A percentile compares a stretch with the other conserved stretches of the same genome.
These are phyloP conservation scores for Agaricus subrufescens DNA, from an alignment of 768 basidiomycete species.

Conservation along the genomic window DNA sequence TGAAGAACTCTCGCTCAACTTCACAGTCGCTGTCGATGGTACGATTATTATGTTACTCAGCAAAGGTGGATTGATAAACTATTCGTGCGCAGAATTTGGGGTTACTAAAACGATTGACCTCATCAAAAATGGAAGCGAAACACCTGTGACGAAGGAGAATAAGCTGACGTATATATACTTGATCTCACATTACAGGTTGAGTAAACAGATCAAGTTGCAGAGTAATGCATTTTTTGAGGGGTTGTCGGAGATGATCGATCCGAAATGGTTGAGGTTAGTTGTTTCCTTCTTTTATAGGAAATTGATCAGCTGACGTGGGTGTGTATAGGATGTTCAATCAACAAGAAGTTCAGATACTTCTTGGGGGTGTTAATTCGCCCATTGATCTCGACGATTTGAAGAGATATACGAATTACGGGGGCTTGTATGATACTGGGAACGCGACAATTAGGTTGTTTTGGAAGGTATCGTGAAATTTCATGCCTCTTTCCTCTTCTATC, in stretches of 20 bases:
- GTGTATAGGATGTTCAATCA: constrained; percentile 89
- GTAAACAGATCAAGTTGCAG: constrained; percentile 82
- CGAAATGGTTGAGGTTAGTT: constrained; percentile 74
- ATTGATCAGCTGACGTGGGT: neutral
- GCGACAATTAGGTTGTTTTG: constrained; percentile 77
- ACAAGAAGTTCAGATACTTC: constrained; percentile 86
- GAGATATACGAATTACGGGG: constrained; percentile 76
- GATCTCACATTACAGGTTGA: constrained; percentile 84
- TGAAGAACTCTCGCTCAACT: constrained; percentile 87
- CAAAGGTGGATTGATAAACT: neutral
- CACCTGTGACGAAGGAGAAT: constrained; percentile 86
- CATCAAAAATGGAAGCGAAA: constrained; percentile 74
- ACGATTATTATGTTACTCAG: constrained; percentile 15
- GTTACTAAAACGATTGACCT: constrained; percentile 72
- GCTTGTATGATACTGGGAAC: constrained; percentile 67
- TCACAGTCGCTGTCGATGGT: constrained; percentile 87
- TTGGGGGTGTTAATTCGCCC: constrained; percentile 84
- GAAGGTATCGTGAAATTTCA: constrained; percentile 41
- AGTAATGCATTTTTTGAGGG: constrained; percentile 89
- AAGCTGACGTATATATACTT: constrained; percentile 86
- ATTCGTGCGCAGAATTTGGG: constrained; percentile 64
- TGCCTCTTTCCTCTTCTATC: constrained; percentile 14
- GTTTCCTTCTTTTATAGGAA: neutral
- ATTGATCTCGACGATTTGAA: constrained; percentile 83
- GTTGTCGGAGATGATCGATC: constrained; percentile 86